Base-by-base conservation (phyloP, 192 early-diverging fungal genomes). In the Radiomyces spectabilis region DNA sequence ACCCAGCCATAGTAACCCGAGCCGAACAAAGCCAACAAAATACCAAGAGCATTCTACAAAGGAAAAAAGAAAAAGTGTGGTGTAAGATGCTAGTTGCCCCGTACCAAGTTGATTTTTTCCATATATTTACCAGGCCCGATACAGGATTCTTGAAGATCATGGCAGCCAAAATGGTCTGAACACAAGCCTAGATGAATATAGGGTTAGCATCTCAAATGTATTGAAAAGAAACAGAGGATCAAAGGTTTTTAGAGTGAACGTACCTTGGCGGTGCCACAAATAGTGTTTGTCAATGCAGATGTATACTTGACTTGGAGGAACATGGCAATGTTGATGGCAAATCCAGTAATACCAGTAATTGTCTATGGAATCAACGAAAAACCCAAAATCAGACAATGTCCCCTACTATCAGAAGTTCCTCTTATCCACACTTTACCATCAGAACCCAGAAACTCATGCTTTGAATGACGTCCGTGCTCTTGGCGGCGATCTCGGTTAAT, bases 231-330 rank as follows among this genome's bases (percentile, higher is more conserved):
- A n/a, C n/a, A n/a, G n/a, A n/a, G n/a, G n/a, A n/a, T n/a, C n/a
- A n/a, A n/a, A n/a, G n/a, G n/a, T n/a, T n/a, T n/a, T 27, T 30
- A 25, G 12, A 15, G 2, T 27, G 6, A 2, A 2, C 21, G 19
- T 56, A 56, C 54, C 58, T 84, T 84, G 41, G 82, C 82, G 27
- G 82, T 84, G 4, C 82, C 82, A 18, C 81, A 83, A 61, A 84
- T 84, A 8, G 81, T 84, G 53, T 78, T 84, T 5, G 82, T 84
- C 52, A 84, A 60, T 15, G 82, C 78, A 7, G 82, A 79, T 1
- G 82, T 84, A 37, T 74, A 81, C 67, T 84, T 84, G 61, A 84
- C 80, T 57, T 84, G 82, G 61, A 83, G 63, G 55, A 84, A 84
- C 70, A 82, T 84, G 63, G 82, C 75, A 44, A 79, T 83, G 44